Percentiles rank a stretch among this genome's conserved stretches.
These are phyloP conservation scores for Pseudogymnoascus sp. DNA, from an alignment of 2,329 filamentous ascomycete genomes.

Conservation along the genomic window DNA sequence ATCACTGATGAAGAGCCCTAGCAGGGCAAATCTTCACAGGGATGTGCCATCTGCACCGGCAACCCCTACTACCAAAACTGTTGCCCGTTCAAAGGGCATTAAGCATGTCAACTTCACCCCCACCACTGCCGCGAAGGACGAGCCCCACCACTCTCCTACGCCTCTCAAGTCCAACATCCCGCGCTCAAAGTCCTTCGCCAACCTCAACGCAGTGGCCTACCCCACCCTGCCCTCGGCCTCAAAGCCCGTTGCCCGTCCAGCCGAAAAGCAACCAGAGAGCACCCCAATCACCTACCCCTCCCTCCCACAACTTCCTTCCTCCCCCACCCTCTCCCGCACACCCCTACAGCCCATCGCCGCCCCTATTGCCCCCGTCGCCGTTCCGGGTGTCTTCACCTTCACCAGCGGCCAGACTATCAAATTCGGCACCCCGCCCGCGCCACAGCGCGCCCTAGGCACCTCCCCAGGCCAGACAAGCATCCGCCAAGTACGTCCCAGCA, in stretches of 20 bases:
- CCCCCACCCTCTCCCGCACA: conserved; percentile 9
- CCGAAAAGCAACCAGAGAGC: neutral
- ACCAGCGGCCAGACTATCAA: conserved; percentile 57
- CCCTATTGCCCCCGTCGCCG: conserved; percentile 9
- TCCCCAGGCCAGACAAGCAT: conserved; percentile 52
- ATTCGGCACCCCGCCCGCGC: conserved; percentile 40
- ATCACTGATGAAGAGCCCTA: conserved; percentile 29
- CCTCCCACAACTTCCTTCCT: conserved; percentile 16
- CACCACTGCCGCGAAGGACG: conserved; percentile 40
- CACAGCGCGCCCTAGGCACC: conserved; percentile 42
- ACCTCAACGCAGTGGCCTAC: conserved; percentile 29
- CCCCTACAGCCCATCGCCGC: conserved; percentile 24
- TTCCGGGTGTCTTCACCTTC: conserved; percentile 55
- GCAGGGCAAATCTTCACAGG: conserved; percentile 46
- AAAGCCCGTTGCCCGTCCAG: conserved; percentile 17
- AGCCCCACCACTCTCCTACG: conserved; percentile 45
- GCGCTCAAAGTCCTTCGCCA: conserved; percentile 33
- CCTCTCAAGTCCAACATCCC: conserved; percentile 43
- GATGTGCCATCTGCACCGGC: conserved; percentile 45
- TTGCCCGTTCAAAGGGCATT: conserved; percentile 43
- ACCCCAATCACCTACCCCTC: conserved; percentile 23
- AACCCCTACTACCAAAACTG: conserved; percentile 43
- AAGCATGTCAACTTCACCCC: conserved; percentile 80
- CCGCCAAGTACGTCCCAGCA: conserved; percentile 49
- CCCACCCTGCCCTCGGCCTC: conserved; percentile 26